Conservation (phyloP, 495 filamentous ascomycete species). For the Melanomma pulvis-pyrius region DNA sequence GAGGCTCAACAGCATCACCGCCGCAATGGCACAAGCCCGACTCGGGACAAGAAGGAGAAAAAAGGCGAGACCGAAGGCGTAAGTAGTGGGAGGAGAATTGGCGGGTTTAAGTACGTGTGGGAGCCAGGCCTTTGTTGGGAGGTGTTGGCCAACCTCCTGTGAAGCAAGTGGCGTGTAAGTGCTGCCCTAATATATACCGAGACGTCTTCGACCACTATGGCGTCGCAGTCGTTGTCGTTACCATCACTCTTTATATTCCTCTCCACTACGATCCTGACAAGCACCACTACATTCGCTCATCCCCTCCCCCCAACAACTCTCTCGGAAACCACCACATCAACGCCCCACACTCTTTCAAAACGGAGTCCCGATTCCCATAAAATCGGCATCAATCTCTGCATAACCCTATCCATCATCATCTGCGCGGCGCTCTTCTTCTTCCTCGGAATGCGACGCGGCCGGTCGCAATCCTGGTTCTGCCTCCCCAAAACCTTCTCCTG, state of each 20-base stretch:
- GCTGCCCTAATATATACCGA: neutral
- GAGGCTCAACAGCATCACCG: neutral
- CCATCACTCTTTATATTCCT: neutral
- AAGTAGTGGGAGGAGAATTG: neutral
- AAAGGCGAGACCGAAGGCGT: neutral
- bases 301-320: neutral
- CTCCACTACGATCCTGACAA: neutral
- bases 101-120: neutral
- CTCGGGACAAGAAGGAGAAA: neutral
- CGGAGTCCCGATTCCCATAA: neutral
- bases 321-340: too few species aligned
- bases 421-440: slow-evolving; percentile 10
- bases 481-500: neutral
- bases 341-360: neutral
- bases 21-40: neutral
- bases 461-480: neutral
- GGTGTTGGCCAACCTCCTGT: neutral
- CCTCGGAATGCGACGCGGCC: slow-evolving; percentile 4
- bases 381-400: slow-evolving; percentile 1
- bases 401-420: slow-evolving; percentile 1
- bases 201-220: neutral
- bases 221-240: neutral
- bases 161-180: neutral
- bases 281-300: neutral
- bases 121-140: neutral